Evolutionary conservation across 2,329 filamentous ascomycete genomes (phyloP), one percentile per base, ranked within the genome.

Genomic region (Setomelanomma holmii): DNA sequence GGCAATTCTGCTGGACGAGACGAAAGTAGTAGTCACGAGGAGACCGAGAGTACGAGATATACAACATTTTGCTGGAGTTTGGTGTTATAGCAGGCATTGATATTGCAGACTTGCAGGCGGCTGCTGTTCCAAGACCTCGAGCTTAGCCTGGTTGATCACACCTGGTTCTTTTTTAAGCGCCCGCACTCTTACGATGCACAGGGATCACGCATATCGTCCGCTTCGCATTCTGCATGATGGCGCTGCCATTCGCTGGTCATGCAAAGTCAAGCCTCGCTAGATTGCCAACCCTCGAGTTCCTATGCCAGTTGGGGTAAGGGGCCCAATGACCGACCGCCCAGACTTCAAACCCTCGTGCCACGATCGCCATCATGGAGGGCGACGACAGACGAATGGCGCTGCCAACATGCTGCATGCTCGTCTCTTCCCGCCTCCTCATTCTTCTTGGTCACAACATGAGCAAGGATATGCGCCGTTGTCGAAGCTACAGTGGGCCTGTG

Each of bases 161-260:
- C 20, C 41, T 38, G 49, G 34, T 47, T 51, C 52, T 53, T 42
- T 53, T 50, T 49, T 35, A 40, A 40, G 36, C 36, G 36, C 36
- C 36, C 10, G 14, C 27, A 6, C 27, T 30, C 27, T 30, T 30
- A 30, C 51, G 45, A 24, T 45, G 11, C 42, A 27, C 51, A 45
- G 49, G 57, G 55, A 54, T 55, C 40, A 16, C 46, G 58, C 58
- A 60, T 46, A 20, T 24, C 8, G 47, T 4, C 45, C 54, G 45
- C 41, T 51, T 45, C 42, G 56, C 40, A 24, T 36, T 33, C 40
- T 51, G 57, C 46, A 49, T 52, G 46, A 50, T 30, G 49, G 27
- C 42, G 14, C 56, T 55, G 33, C 51, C 42, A 64, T 66, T 66
- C 53, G 63, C 60, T 56, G 41, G 49, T 22, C 49, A 42, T 34